These are phyloP conservation scores for Sphaerulina musiva DNA, from an alignment of 2,329 filamentous ascomycete genomes.

Conservation along the genomic window DNA sequence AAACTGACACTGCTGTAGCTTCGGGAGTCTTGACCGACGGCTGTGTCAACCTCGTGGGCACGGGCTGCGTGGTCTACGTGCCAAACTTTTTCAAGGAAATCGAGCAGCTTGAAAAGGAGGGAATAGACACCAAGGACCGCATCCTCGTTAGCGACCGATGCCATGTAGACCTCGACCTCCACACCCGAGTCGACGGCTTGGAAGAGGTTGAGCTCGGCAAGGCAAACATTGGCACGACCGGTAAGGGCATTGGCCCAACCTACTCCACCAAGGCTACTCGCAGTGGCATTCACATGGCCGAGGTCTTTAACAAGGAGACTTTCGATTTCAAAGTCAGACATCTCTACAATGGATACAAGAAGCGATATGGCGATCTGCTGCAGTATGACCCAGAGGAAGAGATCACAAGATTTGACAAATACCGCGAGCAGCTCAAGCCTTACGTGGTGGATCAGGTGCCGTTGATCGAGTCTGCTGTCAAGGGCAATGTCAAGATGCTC, in stretches of 20 bases:
- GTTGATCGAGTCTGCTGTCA: constrained; percentile 57
- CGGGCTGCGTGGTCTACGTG: constrained; percentile 58
- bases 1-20: constrained; percentile 34
- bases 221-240: constrained; percentile 47
- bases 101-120: constrained; percentile 53
- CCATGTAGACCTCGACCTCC: constrained; percentile 59
- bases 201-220: constrained; percentile 50
- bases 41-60: constrained; percentile 64
- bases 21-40: constrained; percentile 66
- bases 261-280: constrained; percentile 60
- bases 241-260: constrained; percentile 47
- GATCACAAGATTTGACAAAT: constrained; percentile 55
- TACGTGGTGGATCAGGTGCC: constrained; percentile 63
- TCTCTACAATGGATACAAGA: constrained; percentile 58
- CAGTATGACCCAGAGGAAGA: constrained; percentile 65
- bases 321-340: constrained; percentile 62
- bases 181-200: constrained; percentile 62
- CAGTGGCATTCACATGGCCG: constrained; percentile 59
- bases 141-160: constrained; percentile 59
- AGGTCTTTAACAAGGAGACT: constrained; percentile 59
- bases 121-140: constrained; percentile 52
- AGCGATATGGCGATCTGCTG: constrained; percentile 61
- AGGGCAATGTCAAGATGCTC: constrained; percentile 54
- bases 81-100: constrained; percentile 62
- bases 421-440: constrained; percentile 51